Conservation (phyloP, 2,329 filamentous ascomycete genomes). For the Colletotrichum karsti region DNA sequence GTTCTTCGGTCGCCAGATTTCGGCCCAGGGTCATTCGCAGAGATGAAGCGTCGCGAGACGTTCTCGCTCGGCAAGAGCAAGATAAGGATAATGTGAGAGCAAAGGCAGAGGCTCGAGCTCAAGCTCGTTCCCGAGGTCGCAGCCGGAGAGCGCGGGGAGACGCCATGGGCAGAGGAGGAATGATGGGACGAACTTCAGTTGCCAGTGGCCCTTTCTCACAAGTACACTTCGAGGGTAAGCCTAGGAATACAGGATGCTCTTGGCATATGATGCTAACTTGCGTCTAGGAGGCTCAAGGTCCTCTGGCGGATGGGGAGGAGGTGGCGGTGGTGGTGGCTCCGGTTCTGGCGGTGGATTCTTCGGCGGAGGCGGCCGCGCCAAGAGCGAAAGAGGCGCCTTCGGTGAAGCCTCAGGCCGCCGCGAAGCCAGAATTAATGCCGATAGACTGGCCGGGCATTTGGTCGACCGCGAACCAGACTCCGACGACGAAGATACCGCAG, state of each 20-base stretch:
- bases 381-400: conserved; percentile 47
- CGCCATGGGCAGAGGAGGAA: conserved; percentile 52
- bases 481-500: conserved; percentile 34
- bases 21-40: conserved; percentile 57
- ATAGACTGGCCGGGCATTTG: conserved; percentile 58
- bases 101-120: conserved; percentile 30
- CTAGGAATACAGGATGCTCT: too few relatives aligned
- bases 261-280: background rate
- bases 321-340: conserved; percentile 27
- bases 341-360: conserved; percentile 38
- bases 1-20: conserved; percentile 49
- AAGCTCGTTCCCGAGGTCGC: conserved; percentile 34
- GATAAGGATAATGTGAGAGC: conserved; percentile 45
- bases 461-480: conserved; percentile 35
- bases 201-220: conserved; percentile 50
- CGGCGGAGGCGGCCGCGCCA: conserved; percentile 36
- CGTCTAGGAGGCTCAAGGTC: conserved; percentile 27
- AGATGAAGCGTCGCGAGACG: conserved; percentile 59
- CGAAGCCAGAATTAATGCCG: conserved; percentile 64
- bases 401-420: conserved; percentile 43
- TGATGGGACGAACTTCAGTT: conserved; percentile 42
- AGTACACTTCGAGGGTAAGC: conserved; percentile 28
- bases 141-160: conserved; percentile 54
- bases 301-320: conserved; percentile 27
- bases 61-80: conserved; percentile 52